These are phyloP conservation scores for Vitis hybrid DNA, from an alignment of 177 flowering plant species.

Conservation along the genomic window DNA sequence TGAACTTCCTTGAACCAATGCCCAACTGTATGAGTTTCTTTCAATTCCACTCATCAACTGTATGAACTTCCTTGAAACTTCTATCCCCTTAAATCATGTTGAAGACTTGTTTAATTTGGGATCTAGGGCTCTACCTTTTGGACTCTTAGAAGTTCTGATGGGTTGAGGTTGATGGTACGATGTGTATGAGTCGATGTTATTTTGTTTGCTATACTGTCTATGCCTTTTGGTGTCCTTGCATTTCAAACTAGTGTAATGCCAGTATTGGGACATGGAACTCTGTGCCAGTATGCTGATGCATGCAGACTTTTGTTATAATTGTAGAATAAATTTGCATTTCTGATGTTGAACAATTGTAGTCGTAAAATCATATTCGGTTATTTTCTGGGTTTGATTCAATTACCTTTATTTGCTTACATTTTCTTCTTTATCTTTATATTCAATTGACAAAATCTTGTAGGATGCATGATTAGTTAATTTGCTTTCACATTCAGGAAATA, in stretches of 20 bases:
- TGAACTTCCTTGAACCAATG: constrained; percentile 27
- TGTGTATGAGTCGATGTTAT: background rate
- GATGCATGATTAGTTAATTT: background rate
- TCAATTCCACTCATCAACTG: too few species aligned
- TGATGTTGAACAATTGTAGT: background rate
- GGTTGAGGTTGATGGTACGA: constrained; percentile 4
- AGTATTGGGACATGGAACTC: constrained; percentile 10
- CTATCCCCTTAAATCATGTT: constrained; percentile 6
- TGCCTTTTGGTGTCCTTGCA: background rate
- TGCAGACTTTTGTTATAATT: constrained; percentile 11
- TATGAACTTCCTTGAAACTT: constrained; percentile 9
- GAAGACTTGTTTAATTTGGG: constrained; percentile 12
- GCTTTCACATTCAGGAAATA: background rate
- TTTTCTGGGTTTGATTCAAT: constrained; percentile 9
- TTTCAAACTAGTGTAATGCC: constrained; percentile 2
- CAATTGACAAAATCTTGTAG: too few species aligned
- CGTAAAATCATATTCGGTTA: background rate
- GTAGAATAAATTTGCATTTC: constrained; percentile 16
- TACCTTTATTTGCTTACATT: background rate
- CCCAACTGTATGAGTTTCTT: too few species aligned
- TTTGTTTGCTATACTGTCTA: constrained; percentile 1
- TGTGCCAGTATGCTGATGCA: constrained; percentile 6
- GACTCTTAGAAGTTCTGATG: constrained; percentile 10
- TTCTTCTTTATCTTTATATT: background rate
- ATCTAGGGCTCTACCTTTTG: background rate